phyloP scores from a whole-genome alignment of 352 stramenopile species.

The Albugo laibachii region DNA sequence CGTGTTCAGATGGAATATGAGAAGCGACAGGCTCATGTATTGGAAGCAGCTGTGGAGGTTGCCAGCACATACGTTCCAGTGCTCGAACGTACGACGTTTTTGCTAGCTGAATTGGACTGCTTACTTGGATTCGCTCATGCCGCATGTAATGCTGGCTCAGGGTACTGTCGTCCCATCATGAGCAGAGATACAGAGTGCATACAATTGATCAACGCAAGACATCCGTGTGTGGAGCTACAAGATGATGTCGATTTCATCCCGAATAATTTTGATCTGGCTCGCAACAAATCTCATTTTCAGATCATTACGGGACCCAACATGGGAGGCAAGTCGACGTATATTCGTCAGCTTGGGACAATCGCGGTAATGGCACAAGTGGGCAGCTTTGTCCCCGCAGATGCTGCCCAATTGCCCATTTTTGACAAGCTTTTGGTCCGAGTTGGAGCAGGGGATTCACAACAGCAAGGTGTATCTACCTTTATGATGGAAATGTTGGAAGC shows the following conservation, averaged over 20 bases:
- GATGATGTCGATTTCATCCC: conserved; percentile 93
- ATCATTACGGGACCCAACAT: conserved; percentile 99
- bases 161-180: conserved; percentile 44
- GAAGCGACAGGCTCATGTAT: conserved; percentile 75
- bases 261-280: conserved; percentile 89
- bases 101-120: conserved; percentile 89
- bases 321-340: conserved; percentile 98
- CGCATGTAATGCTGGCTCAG: conserved; percentile 80
- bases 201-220: conserved; percentile 70
- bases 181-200: conserved; percentile 37
- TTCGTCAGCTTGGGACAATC: conserved; percentile 91
- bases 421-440: conserved; percentile 93
- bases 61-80: conserved; percentile 92
- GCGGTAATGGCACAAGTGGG: conserved; percentile 93
- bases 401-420: conserved; percentile 84
- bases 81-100: conserved; percentile 76
- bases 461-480: conserved; percentile 97
- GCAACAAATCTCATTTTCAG: conserved; percentile 76
- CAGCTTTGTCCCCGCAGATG: conserved; percentile 88
- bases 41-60: conserved; percentile 86
- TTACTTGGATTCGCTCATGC: conserved; percentile 87
- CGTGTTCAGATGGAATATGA: conserved; percentile 83
- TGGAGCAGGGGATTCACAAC: conserved; percentile 92
- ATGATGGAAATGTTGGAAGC: conserved; percentile 99
- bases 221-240: conserved; percentile 98